Percentiles rank a stretch among this genome's conserved stretches.
These are phyloP conservation scores for Liriodendron chinense DNA, from an alignment of 164 flowering plant genomes.

Conservation along the genomic window DNA sequence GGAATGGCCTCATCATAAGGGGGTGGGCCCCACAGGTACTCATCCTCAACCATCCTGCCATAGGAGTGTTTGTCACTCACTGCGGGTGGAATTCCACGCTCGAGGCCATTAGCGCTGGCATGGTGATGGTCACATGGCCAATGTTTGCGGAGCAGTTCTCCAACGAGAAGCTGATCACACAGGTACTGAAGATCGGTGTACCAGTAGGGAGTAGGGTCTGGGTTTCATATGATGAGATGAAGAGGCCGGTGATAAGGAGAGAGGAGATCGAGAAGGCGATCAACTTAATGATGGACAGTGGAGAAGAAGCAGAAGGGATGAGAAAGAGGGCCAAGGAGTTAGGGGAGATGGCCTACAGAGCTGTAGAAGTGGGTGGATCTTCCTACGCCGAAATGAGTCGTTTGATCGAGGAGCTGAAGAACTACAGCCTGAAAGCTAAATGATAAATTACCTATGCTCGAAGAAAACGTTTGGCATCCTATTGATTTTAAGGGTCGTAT, in stretches of 20 bases:
- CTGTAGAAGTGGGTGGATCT: constrained; percentile 30
- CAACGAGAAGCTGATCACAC: constrained; percentile 50
- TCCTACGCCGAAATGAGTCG: constrained; percentile 19
- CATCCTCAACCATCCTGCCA: constrained; percentile 27
- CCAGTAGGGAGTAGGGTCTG: constrained; percentile 21
- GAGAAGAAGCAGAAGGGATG: constrained; percentile 24
- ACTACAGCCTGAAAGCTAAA: neutral
- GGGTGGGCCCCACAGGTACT: constrained; percentile 46
- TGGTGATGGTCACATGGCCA: constrained; percentile 70
- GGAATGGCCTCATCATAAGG: constrained; percentile 27
- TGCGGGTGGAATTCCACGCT: constrained; percentile 61
- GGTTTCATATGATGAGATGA: neutral
- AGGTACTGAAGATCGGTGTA: constrained; percentile 38
- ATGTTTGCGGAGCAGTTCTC: constrained; percentile 53
- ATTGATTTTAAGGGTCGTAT: too few species aligned
- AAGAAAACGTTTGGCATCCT: too few species aligned
- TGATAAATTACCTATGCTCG: too few species aligned
- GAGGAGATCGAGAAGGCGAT: constrained; percentile 23
- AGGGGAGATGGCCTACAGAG: constrained; percentile 24
- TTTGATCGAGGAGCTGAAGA: constrained; percentile 17
- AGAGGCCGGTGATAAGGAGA: constrained; percentile 4
- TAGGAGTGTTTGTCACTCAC: constrained; percentile 39
- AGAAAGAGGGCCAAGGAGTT: constrained; percentile 18
- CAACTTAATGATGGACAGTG: constrained; percentile 19
- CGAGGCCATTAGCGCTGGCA: constrained; percentile 43